Base-by-base conservation (phyloP, 2,329 filamentous ascomycete genomes). In the Aspergillus sclerotialis region DNA sequence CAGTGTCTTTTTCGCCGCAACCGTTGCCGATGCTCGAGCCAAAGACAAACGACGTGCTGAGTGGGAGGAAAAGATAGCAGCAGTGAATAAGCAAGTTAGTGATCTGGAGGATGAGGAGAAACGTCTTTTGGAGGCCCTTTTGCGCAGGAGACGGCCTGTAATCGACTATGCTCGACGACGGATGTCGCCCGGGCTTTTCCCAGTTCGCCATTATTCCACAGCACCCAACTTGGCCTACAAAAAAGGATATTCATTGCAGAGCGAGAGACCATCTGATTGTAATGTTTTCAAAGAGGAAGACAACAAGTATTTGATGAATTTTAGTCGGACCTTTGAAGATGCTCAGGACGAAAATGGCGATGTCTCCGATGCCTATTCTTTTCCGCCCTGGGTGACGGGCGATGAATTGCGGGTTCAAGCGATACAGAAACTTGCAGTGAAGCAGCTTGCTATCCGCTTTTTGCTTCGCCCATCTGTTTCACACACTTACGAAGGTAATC, bases 31-130 rank as follows among this genome's bases (percentile, higher is more conserved):
- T 48, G 57, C 60, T 7, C 52, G 50, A 32, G 55, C 50, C 9
- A 68, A 68, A 39, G 53, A 55, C 31, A 50, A 58, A 43, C 58
- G 59, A 19, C 60, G 60, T 24, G 45, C 53, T 34, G 61, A 65
- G 39, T 59, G 55, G 55, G 55, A 62, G 36, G 55, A 64, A 46
- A 61, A 61, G 44, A 63, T 67, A 27, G 61, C 60, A 15, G 60
- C 58, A 2, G 61, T 64, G 10, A 64, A 58, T 43, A 63, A 59
- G 36, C 63, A 67, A 40, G 58, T 61, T 30, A 53, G 55, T 36
- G 54, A 56, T 36, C 39, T 65, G 36, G 49, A 60, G 31, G 53
- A 62, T 24, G 61, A 65, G 38, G 63, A 65, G 38, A 41, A 54
- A 18, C 55, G 56, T 4, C 42, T 64, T 35, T 19, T 64, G 18